Evolutionary conservation across 768 basidiomycete genomes (phyloP), one percentile per base, ranked within the genome.

Genomic region (Pulveroboletus sp.): DNA sequence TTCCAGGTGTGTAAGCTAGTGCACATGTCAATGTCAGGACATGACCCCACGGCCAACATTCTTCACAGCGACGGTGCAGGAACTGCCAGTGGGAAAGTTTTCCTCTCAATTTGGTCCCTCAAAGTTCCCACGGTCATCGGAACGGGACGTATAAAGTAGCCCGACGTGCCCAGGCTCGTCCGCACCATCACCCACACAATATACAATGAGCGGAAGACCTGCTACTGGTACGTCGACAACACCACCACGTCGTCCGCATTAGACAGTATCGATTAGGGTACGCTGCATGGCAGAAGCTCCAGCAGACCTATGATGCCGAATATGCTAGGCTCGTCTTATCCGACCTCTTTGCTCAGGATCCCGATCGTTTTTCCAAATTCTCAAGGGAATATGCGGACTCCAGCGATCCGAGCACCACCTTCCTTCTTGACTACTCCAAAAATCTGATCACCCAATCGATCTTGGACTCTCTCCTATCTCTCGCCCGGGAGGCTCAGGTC

Each of bases 391-490:
- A 94, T 71, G 75, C 76, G 34, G 82, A 88, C 21, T 62, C 78
- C 7, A 75, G 74, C 36, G 84, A 85, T 41, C 77, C 84, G 8
- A 75, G 77, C 52, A 84, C 85, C 44, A 86, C 87, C 43, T 79
- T 99, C 75, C 80, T 99, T 51, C 78, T 97, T 64, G 95, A 99
- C 71, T 94, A 90, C 75, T 97, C 93, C 65, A 98, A 99, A 74
- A 95, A 98, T 74, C 72, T 97, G 58, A 81, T 98, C 76, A 92
- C 87, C 50, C 75, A 90, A 63, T 83, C 89, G 47, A 84, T 97
- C 70, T 77, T 94, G 53, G 70, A 78, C 33, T 78, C 82, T 5
- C 84, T 98, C 40, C 75, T 98, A 57, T 67, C 75, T 13, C 84
- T 99, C 50, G 91, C 84, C 23, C 78, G 81, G 50, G 95, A 98